These are phyloP conservation scores for Phialemoniopsis sp. DNA, from an alignment of 2,329 filamentous ascomycete species.

Conservation along the genomic window DNA sequence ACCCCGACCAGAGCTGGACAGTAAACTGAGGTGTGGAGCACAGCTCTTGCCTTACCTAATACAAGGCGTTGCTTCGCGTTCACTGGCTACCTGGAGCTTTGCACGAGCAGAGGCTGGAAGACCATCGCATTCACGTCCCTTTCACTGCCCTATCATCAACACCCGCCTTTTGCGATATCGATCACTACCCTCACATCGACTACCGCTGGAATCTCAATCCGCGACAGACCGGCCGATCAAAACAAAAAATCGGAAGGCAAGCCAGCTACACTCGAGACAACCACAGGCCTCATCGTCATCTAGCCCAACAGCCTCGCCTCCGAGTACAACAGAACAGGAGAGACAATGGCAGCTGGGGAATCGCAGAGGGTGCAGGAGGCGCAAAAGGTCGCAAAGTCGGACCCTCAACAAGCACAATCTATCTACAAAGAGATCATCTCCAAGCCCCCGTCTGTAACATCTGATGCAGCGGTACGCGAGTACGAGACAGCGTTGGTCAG, in stretches of 20 bases:
- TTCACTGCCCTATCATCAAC: too few species aligned
- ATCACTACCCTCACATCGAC: too few species aligned
- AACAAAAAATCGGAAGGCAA: too few species aligned
- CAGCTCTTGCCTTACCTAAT: too few species aligned
- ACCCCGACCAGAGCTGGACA: too few species aligned
- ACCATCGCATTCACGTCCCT: neutral
- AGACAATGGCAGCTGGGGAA: slow-evolving; percentile 52
- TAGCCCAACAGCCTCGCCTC: slow-evolving; percentile 1
- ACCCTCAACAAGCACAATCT: slow-evolving; percentile 79
- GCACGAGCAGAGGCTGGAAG: slow-evolving; percentile 5
- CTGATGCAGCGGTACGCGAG: slow-evolving; percentile 81
- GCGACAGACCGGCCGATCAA: too few species aligned
- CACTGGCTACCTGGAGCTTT: too few species aligned
- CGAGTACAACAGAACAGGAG: slow-evolving; percentile 1
- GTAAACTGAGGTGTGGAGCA: too few species aligned
- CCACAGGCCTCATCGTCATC: neutral
- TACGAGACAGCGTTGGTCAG: slow-evolving; percentile 88
- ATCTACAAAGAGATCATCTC: slow-evolving; percentile 89
- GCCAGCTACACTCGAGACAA: too few species aligned
- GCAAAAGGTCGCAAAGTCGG: slow-evolving; percentile 74
- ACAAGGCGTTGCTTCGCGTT: too few species aligned
- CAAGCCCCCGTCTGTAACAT: slow-evolving; percentile 75
- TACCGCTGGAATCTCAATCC: too few species aligned
- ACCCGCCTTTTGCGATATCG: too few species aligned
- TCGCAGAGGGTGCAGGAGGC: slow-evolving; percentile 78